phyloP scores from a whole-genome alignment of 1,284 basidiomycete genomes.

The Tranzscheliella williamsii region DNA sequence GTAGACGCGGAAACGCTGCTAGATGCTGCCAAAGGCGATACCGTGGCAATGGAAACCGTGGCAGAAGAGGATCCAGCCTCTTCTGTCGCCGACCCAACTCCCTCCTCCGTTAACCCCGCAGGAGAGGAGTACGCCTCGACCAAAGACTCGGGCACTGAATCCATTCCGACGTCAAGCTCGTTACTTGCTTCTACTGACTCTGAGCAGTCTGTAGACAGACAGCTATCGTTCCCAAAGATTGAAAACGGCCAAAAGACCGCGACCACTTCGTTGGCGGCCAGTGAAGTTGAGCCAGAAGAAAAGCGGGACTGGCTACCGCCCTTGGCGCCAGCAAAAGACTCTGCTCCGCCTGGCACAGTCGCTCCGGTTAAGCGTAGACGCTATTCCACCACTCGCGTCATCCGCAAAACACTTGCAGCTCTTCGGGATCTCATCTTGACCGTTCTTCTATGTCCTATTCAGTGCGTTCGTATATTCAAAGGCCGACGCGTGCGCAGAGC shows the following conservation, averaged over 20 bases:
- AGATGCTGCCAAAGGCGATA: constrained; percentile 27
- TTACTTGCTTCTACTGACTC: constrained; percentile 14
- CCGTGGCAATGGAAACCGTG: constrained; percentile 17
- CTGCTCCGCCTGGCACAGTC: no score
- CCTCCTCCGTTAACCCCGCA: no score
- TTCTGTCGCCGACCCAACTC: constrained; percentile 15
- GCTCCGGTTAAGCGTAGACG: no score
- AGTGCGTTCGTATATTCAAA: constrained; percentile 20
- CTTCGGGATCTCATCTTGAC: constrained; percentile 20
- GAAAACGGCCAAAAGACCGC: constrained; percentile 7
- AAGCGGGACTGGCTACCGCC: constrained; percentile 6
- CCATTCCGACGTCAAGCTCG: constrained; percentile 15
- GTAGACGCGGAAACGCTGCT: constrained; percentile 28
- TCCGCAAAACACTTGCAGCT: constrained; percentile 12
- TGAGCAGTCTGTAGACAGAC: constrained; percentile 14
- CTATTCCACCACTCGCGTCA: constrained; percentile 3
- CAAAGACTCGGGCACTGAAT: no score
- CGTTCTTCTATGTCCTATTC: constrained; percentile 19
- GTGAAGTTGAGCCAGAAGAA: constrained; percentile 18
- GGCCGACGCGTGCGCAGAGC: constrained; percentile 2
- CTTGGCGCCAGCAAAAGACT: no score
- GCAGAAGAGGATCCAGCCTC: constrained; percentile 17
- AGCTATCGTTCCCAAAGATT: constrained; percentile 10
- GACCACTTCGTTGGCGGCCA: constrained; percentile 3
- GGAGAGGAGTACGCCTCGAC: no score